Evolutionary conservation across 1,139 yeast species (phyloP), one percentile per base, ranked within the genome.

Genomic region (Geotrichum candidum): DNA sequence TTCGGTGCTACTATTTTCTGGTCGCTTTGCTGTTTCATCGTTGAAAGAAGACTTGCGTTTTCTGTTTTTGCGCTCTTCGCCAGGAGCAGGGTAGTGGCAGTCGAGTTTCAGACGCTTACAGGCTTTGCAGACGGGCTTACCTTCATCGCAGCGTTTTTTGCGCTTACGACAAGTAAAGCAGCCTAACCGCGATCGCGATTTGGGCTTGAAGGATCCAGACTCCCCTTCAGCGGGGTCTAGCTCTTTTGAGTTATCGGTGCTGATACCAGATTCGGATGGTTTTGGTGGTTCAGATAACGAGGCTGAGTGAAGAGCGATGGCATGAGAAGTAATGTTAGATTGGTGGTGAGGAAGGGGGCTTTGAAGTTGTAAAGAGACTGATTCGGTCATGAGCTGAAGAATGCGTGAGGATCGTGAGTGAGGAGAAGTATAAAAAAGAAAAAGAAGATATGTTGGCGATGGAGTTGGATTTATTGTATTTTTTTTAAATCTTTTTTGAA

Each of bases 141-240:
- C 70, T 70, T 87, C 92, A 68, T 87, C 84, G 69, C 94, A 87
- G 66, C 88, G 82, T 72, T 87, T 87, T 68, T 87, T 87, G 53
- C 94, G 74, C 56, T 81, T 79, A 63, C 90, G 82, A 68, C 94
- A 87, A 0, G 91, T 86, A 54, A 86, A 73, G 70, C 94, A 87
- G 0, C 94, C 94, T 65, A 78, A 78, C 58, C 77, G 68, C 18
- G 77, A 72, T 45, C 76, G 66, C 9, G 58, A 31, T 35, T 55
- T 55, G 45, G 58, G 58, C 48, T 41, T 41, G 48, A 18, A 41
- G 5, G 48, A n/a, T 3, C n/a, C 48, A 15, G 18, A 4, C 5
- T n/a, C 18, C 2, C 23, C 22, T 1, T 23, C 18, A 3, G 48
- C 48, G 10, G 48, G 10, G 48, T 41, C 48, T n/a, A n/a, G 10